These are phyloP conservation scores for Suillus discolor DNA, from an alignment of 768 basidiomycete species.

Conservation along the genomic window DNA sequence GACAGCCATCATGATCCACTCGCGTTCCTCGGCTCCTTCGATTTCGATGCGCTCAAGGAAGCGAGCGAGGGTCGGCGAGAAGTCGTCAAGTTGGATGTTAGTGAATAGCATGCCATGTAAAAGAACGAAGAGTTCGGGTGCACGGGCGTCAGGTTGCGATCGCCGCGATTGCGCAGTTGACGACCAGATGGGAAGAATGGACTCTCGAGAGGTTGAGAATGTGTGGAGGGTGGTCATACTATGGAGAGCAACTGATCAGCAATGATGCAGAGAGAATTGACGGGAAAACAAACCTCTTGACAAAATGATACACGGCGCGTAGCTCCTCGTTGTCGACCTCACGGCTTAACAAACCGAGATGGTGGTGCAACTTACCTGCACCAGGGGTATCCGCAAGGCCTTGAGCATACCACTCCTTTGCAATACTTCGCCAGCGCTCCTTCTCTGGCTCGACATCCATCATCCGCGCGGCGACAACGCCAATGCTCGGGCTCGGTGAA, in stretches of 20 bases:
- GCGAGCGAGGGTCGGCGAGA: constrained; percentile 75
- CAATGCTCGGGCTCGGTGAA: constrained; percentile 77
- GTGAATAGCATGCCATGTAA: constrained; percentile 98
- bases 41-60: constrained; percentile 86
- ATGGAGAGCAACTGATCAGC: background rate
- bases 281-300: constrained; percentile 72
- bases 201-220: constrained; percentile 86
- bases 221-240: constrained; percentile 94
- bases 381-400: constrained; percentile 90
- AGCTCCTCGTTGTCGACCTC: constrained; percentile 84
- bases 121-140: constrained; percentile 83
- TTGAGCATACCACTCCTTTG: constrained; percentile 89
- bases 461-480: constrained; percentile 76
- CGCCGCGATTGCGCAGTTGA: constrained; percentile 62
- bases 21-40: constrained; percentile 77
- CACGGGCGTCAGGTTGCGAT: constrained; percentile 70
- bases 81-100: constrained; percentile 92
- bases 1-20: constrained; percentile 97
- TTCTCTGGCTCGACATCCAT: constrained; percentile 90
- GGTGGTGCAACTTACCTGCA: constrained; percentile 93
- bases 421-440: constrained; percentile 88
- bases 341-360: constrained; percentile 84
- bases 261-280: constrained; percentile 4
- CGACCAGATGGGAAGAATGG: constrained; percentile 88
- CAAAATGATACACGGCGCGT: constrained; percentile 88